Evolutionary conservation across 495 filamentous ascomycete species (phyloP), one percentile per base, ranked within the genome.

Genomic region (Lasiosphaeria hispida): DNA sequence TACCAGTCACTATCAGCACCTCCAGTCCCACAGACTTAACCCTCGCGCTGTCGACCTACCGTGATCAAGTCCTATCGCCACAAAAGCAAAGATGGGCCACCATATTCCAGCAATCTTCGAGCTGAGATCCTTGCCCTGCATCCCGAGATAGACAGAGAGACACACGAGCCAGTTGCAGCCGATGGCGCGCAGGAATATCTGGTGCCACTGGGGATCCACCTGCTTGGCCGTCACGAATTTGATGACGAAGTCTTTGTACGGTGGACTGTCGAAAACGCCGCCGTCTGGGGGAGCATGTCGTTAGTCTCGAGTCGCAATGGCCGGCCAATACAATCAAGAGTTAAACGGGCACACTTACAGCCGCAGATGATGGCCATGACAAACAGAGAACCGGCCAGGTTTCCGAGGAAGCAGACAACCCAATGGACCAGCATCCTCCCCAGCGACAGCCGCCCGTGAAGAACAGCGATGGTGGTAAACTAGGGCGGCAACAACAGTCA

Each of bases 91-190:
- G 17, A 81, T 82, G 0, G 83, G 83, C 69, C 76, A 83, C 83
- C 85, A 86, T 66, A 87, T 85, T n/a, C 79, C 79, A 17, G 80
- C 69, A 7, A 86, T 72, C 67, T 85, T 86, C 13, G 79, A 80
- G 19, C 72, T 70, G 11, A 84, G 65, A 57, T 84, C 81, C 7
- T 80, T 77, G n/a, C 77, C 78, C 52, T 80, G 78, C 39, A 82
- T 63, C n/a, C 77, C 77, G 7, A 85, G 75, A 61, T 79, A 86
- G 59, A 78, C 80, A 4, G 79, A 80, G 33, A 87, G 69, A 69
- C 82, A 84, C 14, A 86, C 82, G 0, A 87, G 80, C 83, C 84
- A 87, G 66, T 87, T 87, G 44, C 82, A 82, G 15, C 81, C 83
- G 53, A 86, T 85, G 14, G 72, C 84, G 49, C 81, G 77, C 5